Conservation (phyloP, 495 filamentous ascomycete species). For the Neohortaea acidophila region DNA sequence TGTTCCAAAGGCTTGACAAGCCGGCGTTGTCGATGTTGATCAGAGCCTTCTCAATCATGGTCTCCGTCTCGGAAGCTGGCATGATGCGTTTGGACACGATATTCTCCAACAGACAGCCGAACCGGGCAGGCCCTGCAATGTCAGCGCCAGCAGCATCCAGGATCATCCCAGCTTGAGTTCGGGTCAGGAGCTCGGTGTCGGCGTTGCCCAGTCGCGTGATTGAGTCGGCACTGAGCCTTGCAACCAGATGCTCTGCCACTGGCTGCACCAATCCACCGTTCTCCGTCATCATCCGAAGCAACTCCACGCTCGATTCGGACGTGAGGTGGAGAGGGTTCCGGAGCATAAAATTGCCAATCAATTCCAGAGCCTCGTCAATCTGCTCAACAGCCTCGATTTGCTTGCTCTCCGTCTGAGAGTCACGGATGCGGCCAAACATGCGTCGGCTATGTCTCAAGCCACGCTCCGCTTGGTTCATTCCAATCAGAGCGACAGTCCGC, state of each 20-base stretch:
- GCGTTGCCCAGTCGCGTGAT: conserved; percentile 39
- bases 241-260: conserved; percentile 46
- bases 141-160: conserved; percentile 33
- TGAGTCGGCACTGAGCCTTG: conserved; percentile 42
- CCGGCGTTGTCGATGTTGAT: conserved; percentile 40
- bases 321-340: conserved; percentile 35
- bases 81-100: conserved; percentile 34
- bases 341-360: conserved; percentile 46
- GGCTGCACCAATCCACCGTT: conserved; percentile 48
- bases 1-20: conserved; percentile 43
- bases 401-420: conserved; percentile 28
- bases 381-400: conserved; percentile 47
- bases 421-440: conserved; percentile 70
- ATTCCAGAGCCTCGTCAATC: conserved; percentile 74
- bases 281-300: conserved; percentile 61
- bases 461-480: conserved; percentile 60
- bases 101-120: conserved; percentile 46
- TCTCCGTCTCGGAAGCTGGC: conserved; percentile 36
- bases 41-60: conserved; percentile 43
- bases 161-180: conserved; percentile 50
- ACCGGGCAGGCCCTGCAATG: conserved; percentile 41
- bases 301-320: conserved; percentile 39
- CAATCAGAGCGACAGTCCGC: conserved; percentile 71
- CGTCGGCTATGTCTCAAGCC: conserved; percentile 59
- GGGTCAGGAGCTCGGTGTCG: conserved; percentile 46